These are phyloP conservation scores for Botrytis hyacinthi DNA, from an alignment of 2,329 filamentous ascomycete species.

Conservation along the genomic window DNA sequence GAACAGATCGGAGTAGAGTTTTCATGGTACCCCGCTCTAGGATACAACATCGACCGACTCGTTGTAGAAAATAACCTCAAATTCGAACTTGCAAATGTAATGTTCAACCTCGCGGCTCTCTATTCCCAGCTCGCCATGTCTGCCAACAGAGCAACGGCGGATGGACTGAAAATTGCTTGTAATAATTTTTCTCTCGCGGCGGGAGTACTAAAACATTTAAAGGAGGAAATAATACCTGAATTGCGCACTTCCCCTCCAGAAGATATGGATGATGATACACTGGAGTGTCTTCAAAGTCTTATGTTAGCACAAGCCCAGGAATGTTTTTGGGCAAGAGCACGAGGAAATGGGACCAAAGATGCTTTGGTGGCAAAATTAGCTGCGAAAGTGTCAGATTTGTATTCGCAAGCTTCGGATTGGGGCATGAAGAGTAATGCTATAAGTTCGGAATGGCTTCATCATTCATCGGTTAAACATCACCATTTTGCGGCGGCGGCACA, in stretches of 20 bases:
- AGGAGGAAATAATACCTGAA: conserved; percentile 74
- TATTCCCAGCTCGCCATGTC: conserved; percentile 89
- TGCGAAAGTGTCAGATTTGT: conserved; percentile 86
- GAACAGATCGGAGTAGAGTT: conserved; percentile 86
- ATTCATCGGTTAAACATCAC: conserved; percentile 94
- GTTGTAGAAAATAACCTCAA: conserved; percentile 64
- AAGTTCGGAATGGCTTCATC: conserved; percentile 94
- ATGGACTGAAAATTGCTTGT: conserved; percentile 83
- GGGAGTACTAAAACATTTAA: conserved; percentile 77
- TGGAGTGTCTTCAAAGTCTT: conserved; percentile 79
- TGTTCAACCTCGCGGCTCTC: conserved; percentile 90
- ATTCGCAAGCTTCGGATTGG: conserved; percentile 77
- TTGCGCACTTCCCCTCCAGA: conserved; percentile 82
- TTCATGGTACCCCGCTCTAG: conserved; percentile 90
- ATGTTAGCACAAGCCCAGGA: conserved; percentile 93
- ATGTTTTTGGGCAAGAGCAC: conserved; percentile 97
- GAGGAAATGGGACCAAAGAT: conserved; percentile 91
- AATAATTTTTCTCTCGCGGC: conserved; percentile 88
- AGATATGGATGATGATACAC: conserved; percentile 88
- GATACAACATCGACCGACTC: conserved; percentile 80
- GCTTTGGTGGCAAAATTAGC: conserved; percentile 88
- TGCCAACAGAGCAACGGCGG: conserved; percentile 71
- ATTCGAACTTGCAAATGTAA: conserved; percentile 85
- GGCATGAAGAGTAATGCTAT: conserved; percentile 87
- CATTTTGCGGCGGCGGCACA: conserved; percentile 96